These are phyloP conservation scores for Coprinellus micaceus DNA, from an alignment of 768 basidiomycete genomes.

Conservation along the genomic window DNA sequence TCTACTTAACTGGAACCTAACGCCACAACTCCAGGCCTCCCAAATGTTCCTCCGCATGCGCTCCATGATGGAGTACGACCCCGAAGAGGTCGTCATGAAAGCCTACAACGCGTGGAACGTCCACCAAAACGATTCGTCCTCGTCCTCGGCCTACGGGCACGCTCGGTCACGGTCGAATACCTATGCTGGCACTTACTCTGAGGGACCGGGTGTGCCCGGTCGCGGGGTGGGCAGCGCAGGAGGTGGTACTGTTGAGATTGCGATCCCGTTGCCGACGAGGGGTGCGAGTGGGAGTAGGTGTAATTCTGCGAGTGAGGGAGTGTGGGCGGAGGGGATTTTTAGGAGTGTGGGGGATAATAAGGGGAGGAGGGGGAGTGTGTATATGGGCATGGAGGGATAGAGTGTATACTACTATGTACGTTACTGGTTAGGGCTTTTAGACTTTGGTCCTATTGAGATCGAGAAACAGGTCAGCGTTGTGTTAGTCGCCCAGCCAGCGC, in stretches of 20 bases:
- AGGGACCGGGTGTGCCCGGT: not conserved
- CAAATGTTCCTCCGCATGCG: slow-evolving; percentile 26
- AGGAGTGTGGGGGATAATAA: not conserved
- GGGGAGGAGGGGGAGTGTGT: too few relatives aligned
- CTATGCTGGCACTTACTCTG: not conserved
- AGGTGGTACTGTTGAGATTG: not conserved
- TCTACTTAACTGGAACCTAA: too few relatives aligned
- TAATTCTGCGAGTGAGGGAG: too few relatives aligned
- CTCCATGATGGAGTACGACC: slow-evolving; percentile 6
- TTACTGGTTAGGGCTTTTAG: too few relatives aligned
- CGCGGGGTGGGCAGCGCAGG: not conserved
- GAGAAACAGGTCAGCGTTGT: too few relatives aligned
- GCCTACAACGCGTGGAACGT: not conserved
- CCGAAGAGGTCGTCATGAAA: not conserved
- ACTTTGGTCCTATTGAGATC: too few relatives aligned
- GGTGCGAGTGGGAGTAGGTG: not conserved
- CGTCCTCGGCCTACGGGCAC: not conserved
- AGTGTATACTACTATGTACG: too few relatives aligned
- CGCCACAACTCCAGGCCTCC: too few relatives aligned
- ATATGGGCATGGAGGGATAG: too few relatives aligned
- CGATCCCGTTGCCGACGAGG: not conserved
- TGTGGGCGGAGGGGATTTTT: not conserved
- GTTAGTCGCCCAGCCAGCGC: too few relatives aligned
- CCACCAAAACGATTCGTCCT: not conserved
- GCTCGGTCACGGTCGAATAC: not conserved